Evolutionary conservation across 345 rosid genomes (phyloP), one percentile per base, ranked within the genome.

Genomic region (Iberis pinnata): DNA sequence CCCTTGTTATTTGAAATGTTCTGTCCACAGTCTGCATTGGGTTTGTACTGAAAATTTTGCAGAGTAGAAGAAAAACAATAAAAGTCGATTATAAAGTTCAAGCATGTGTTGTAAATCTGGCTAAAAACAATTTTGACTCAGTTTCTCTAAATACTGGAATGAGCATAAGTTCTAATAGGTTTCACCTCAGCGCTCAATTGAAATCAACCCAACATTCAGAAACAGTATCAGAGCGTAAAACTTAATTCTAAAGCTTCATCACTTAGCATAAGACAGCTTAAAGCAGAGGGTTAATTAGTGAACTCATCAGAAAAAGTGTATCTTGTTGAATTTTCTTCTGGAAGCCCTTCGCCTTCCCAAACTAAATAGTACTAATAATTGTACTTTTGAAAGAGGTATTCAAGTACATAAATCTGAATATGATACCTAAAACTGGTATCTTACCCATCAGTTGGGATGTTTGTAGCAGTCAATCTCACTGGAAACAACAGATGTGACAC

Each of bases 391-490:
- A 11, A 32, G 5, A 4, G 10, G 18, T 9, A 8, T 29, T 36
- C 2, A 36, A 36, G 18, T 12, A 48, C 43, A 64, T 3, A 55
- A 39, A 25, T n/a, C 46, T 13, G 10, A 26, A 20, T 2, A 43
- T 4, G 13, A 46, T 13, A 13, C 20, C 20, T n/a, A 53, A 19
- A 24, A 27, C 50, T 4, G 15, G 42, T 56, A 35, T 41, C 96
- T 74, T 63, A 90, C 98, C 88, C 96, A 66, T 92, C 98, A 43
- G 85, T 46, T 37, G 89, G 90, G 67, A 76, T 56, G 63, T 27
- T 77, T 4, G 83, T 57, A 32, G 73, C 16, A 56, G 69, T 49
- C 75, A 85, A 57, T 81, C 76, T 83, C 59, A 72, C 85, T 33
- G 98, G 82, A 62, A 35, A 48, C 24, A 88, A 63, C 29, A 87